Evolutionary conservation across 495 filamentous ascomycete species (phyloP).

Genomic region (Penicillium goetzii): DNA sequence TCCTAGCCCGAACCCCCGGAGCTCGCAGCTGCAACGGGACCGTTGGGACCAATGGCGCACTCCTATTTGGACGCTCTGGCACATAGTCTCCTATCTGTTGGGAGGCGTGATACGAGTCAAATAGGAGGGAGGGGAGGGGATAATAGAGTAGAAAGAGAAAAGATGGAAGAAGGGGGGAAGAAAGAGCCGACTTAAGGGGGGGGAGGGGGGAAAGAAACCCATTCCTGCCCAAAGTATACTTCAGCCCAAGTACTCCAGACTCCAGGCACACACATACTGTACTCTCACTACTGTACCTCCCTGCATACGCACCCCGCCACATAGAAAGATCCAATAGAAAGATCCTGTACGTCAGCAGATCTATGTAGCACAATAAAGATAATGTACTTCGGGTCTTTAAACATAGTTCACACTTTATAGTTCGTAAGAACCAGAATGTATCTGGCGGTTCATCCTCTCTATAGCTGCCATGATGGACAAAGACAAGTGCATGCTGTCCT

Average conservation of each 20-base stretch:
- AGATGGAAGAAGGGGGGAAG: background rate
- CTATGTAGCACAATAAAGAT: background rate
- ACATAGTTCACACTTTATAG: background rate
- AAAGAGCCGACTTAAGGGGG: background rate
- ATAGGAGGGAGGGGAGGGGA: background rate
- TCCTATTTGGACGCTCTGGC: background rate
- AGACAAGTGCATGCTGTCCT: background rate
- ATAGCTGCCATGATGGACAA: background rate
- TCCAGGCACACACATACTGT: too few species aligned
- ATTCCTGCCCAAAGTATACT: conserved; percentile 4
- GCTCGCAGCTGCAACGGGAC: background rate
- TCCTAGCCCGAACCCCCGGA: background rate
- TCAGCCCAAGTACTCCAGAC: background rate
- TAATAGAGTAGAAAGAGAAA: background rate
- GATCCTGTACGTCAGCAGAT: background rate
- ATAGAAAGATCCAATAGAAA: background rate
- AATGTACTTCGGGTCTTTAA: background rate
- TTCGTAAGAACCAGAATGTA: background rate
- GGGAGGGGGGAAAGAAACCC: background rate
- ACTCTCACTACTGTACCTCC: background rate
- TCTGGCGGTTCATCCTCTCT: background rate
- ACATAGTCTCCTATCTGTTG: background rate
- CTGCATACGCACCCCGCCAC: background rate
- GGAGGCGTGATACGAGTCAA: background rate
- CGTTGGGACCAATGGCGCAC: background rate